Percentiles rank a stretch among this genome's conserved stretches.
These are phyloP conservation scores for Quercus phellos DNA, from an alignment of 331 rosid genomes.

Conservation along the genomic window DNA sequence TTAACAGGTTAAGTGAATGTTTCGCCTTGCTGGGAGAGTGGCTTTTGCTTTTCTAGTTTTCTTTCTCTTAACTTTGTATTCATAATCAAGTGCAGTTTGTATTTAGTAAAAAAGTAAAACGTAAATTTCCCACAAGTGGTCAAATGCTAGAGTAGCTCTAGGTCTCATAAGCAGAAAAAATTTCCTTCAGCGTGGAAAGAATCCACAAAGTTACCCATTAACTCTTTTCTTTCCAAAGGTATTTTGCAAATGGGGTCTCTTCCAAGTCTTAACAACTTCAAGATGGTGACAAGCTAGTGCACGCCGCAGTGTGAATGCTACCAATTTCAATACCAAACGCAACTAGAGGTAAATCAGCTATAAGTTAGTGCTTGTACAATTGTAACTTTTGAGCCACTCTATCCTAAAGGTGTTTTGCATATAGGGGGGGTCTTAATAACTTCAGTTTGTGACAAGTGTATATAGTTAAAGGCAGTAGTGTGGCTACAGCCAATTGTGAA, in stretches of 20 bases:
- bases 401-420: too few relatives aligned
- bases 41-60: not conserved
- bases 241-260: slow-evolving; percentile 1
- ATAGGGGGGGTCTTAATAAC: too few relatives aligned
- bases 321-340: not conserved
- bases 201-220: slow-evolving; percentile 16
- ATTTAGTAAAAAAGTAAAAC: not conserved
- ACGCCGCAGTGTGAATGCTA: not conserved
- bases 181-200: slow-evolving; percentile 17
- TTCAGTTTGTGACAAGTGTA: too few relatives aligned
- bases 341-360: not conserved
- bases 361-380: too few relatives aligned
- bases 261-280: slow-evolving; percentile 17
- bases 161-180: slow-evolving; percentile 13
- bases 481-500: too few relatives aligned
- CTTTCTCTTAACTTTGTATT: not conserved
- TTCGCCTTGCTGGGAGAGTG: not conserved
- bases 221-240: not conserved
- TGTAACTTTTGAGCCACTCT: too few relatives aligned
- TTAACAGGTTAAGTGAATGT: slow-evolving; percentile 29
- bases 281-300: slow-evolving; percentile 15
- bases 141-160: slow-evolving; percentile 9
- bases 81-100: slow-evolving; percentile 9
- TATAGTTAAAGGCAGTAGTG: too few relatives aligned
- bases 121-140: slow-evolving; percentile 16